Evolutionary conservation across 306 rosid species (phyloP), one percentile per base, ranked within the genome.

Genomic region (Castanea sativa): DNA sequence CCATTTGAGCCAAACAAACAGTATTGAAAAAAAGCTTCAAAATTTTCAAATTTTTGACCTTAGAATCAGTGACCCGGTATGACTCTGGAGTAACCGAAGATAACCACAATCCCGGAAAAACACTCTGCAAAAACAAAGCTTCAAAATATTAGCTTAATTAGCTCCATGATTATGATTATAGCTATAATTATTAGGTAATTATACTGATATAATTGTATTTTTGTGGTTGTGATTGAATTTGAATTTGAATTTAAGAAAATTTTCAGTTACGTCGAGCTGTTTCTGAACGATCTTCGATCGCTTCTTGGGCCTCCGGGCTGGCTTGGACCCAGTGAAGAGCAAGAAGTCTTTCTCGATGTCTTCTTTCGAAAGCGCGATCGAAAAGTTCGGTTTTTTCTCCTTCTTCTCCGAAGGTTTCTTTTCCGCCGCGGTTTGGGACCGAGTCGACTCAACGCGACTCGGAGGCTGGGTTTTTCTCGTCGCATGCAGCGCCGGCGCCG

Each of bases 261-360:
- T 58, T 20, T 25, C 49, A 49, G 16, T 35, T 86, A 89, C 92
- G 59, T 89, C 87, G 25, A 84, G 76, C 7, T 30, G n/a, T 20
- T 69, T 85, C 78, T 86, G 86, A 35, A 76, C 69, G 16, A 0
- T 38, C 71, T 12, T 76, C 1, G 79, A 2, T 77, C 89, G 79
- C 76, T 38, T 86, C 71, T 5, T 69, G 14, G 85, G 80, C 76
- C 73, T 81, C 52, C 80, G 81, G 0, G 83, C 12, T 0, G 90
- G 87, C 74, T 68, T 80, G 6, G 63, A 59, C 23, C 86, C 87
- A 0, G 89, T 89, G 76, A 89, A 14, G 0, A 1, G 2, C 3
- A 86, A 2, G 32, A 86, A 25, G 13, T 89, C 92, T 11, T 78
- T 76, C 4, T 89, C 87, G 11, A 89, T 85, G 69, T 86, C 89